Conservation (phyloP, 306 rosid species). For the Sophora flavescens region DNA sequence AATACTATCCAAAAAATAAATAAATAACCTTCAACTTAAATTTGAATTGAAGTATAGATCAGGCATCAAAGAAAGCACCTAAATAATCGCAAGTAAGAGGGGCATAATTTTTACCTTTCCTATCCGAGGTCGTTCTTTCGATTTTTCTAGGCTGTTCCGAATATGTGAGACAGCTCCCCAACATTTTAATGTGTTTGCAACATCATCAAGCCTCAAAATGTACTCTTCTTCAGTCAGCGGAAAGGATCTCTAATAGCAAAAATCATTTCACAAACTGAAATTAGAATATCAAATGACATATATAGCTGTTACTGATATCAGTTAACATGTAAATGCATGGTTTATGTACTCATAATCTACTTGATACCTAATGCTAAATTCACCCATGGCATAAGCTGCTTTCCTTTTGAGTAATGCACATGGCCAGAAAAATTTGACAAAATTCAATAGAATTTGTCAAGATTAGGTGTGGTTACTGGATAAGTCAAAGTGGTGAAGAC, state of each 20-base stretch:
- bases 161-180: slow-evolving; percentile 99
- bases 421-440: neutral
- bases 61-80: slow-evolving; percentile 20
- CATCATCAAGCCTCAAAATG: slow-evolving; percentile 88
- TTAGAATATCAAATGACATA: slow-evolving; percentile 11
- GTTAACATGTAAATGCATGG: slow-evolving; percentile 16
- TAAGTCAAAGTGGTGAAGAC: neutral
- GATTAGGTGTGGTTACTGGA: neutral
- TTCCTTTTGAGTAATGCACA: slow-evolving; percentile 17
- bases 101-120: slow-evolving; percentile 73
- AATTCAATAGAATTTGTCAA: slow-evolving; percentile 10
- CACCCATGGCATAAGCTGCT: neutral
- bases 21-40: neutral
- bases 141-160: slow-evolving; percentile 81
- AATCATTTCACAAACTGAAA: slow-evolving; percentile 31
- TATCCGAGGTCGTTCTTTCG: slow-evolving; percentile 92
- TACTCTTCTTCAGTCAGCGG: slow-evolving; percentile 98
- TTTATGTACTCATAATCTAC: slow-evolving; percentile 17
- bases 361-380: neutral
- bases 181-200: slow-evolving; percentile 88
- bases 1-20: neutral
- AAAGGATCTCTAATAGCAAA: slow-evolving; percentile 75
- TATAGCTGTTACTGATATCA: neutral
- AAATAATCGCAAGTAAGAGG: slow-evolving; percentile 5
- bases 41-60: neutral